phyloP scores from a whole-genome alignment of 108 stramenopile species.

The Cyclotella atomus region DNA sequence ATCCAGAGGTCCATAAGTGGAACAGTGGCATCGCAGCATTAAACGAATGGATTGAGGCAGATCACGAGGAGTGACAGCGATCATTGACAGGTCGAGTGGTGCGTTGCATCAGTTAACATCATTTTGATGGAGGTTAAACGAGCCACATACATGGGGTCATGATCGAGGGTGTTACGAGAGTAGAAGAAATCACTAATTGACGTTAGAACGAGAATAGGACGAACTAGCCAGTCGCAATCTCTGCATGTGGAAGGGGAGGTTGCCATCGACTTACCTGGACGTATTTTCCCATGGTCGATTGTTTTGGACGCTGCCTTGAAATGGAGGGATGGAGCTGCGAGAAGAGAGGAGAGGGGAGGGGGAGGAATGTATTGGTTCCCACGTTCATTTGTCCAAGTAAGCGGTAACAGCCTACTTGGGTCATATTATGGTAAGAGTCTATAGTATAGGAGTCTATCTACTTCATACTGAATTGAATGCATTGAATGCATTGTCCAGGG shows the following conservation, averaged over 20 bases:
- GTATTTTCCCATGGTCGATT: constrained; percentile 83
- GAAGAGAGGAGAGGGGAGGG: too few species aligned
- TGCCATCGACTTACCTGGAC: constrained; percentile 78
- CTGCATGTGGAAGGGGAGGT: neutral
- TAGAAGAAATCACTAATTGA: neutral
- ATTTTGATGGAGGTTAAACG: neutral
- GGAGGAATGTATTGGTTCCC: too few species aligned
- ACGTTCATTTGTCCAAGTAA: too few species aligned
- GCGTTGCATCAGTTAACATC: constrained; percentile 21
- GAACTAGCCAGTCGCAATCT: neutral
- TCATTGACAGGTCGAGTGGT: neutral
- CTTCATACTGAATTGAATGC: too few species aligned
- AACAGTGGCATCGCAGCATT: constrained; percentile 50
- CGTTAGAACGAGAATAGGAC: neutral
- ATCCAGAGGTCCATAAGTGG: constrained; percentile 43
- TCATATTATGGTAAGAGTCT: too few species aligned
- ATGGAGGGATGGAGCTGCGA: too few species aligned
- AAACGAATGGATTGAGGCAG: constrained; percentile 4
- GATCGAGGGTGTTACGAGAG: neutral
- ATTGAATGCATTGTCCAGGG: too few species aligned
- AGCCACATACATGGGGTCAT: neutral
- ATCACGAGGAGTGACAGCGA: neutral
- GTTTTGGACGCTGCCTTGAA: too few species aligned
- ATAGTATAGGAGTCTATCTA: too few species aligned
- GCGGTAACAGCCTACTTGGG: too few species aligned